These are phyloP conservation scores for Anaeramoeba flamelloides DNA, from an alignment of 78 protist genomes.

Conservation along the genomic window DNA sequence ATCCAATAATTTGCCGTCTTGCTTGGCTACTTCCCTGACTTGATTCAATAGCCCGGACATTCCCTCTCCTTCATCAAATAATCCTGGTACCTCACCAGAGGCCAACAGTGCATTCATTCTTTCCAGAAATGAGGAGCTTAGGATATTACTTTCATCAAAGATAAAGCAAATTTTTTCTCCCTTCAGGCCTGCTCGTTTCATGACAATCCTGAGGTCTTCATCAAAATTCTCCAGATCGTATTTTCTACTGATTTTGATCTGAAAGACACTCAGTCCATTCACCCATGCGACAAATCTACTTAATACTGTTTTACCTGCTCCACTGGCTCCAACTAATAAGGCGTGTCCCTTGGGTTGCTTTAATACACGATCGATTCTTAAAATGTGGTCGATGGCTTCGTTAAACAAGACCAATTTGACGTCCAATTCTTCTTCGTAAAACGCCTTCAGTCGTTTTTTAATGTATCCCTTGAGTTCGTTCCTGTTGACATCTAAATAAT, in stretches of 20 bases:
- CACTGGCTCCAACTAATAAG: constrained; percentile 64
- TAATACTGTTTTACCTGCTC: constrained; percentile 81
- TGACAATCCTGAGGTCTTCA: constrained; percentile 68
- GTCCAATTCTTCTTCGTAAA: constrained; percentile 78
- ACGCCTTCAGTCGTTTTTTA: constrained; percentile 51
- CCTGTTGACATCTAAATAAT: constrained; percentile 48
- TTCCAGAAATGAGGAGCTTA: constrained; percentile 83
- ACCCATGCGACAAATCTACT: constrained; percentile 74
- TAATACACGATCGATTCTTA: constrained; percentile 82
- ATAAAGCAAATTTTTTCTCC: constrained; percentile 82
- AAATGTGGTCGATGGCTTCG: constrained; percentile 71
- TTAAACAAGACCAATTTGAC: constrained; percentile 79
- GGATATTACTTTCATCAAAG: constrained; percentile 80
- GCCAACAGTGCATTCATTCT: constrained; percentile 89
- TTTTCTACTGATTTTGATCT: constrained; percentile 36
- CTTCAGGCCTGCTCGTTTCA: constrained; percentile 73
- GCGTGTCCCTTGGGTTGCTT: constrained; percentile 52
- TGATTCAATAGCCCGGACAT: constrained; percentile 42
- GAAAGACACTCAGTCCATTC: constrained; percentile 45
- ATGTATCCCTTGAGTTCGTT: constrained; percentile 57
- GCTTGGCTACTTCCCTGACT: neutral
- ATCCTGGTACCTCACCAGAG: constrained; percentile 79
- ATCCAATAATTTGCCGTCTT: constrained; percentile 11
- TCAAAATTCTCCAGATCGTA: constrained; percentile 77
- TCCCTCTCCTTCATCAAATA: constrained; percentile 91